These are phyloP conservation scores for Pascua guehoae DNA, from an alignment of 1,284 basidiomycete genomes.

Conservation along the genomic window DNA sequence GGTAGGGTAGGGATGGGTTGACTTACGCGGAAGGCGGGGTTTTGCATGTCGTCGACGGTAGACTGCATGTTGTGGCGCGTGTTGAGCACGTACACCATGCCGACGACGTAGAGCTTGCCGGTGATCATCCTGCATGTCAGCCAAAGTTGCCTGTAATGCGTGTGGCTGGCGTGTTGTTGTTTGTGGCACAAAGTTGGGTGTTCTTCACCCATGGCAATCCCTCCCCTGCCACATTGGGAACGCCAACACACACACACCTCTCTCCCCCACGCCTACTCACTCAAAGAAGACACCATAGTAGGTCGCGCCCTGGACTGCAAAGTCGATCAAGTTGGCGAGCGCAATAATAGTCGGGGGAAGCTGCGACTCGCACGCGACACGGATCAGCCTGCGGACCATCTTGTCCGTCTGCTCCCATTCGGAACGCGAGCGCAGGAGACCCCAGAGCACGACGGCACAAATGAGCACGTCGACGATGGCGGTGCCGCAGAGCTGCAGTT, in stretches of 20 bases:
- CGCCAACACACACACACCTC: too few species aligned
- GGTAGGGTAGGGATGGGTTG: not conserved
- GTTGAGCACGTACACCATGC: conserved; percentile 28
- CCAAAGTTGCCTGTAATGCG: too few species aligned
- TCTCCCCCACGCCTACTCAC: too few species aligned
- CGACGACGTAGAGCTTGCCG: conserved; percentile 28
- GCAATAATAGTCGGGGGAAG: conserved; percentile 23
- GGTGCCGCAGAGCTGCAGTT: not conserved
- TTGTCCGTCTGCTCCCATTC: conserved; percentile 30
- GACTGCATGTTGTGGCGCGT: conserved; percentile 17
- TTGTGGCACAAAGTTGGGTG: too few species aligned
- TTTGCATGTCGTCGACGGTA: conserved; percentile 7
- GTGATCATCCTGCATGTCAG: conserved; percentile 11
- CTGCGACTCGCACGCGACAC: conserved; percentile 29
- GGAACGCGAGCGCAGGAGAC: conserved; percentile 24
- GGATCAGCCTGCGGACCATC: conserved; percentile 19
- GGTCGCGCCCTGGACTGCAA: conserved; percentile 18
- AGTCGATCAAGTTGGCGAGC: conserved; percentile 23
- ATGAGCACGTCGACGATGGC: conserved; percentile 14
- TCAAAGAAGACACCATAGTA: conserved; percentile 28
- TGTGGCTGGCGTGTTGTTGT: too few species aligned
- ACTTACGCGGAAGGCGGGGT: not conserved
- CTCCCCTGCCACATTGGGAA: too few species aligned
- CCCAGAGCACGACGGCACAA: conserved; percentile 18
- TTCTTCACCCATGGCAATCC: too few species aligned